Percentiles rank a stretch among this genome's conserved stretches.
Conservation (phyloP, 208 protist genomes). For the Crithidia fasciculata region DNA sequence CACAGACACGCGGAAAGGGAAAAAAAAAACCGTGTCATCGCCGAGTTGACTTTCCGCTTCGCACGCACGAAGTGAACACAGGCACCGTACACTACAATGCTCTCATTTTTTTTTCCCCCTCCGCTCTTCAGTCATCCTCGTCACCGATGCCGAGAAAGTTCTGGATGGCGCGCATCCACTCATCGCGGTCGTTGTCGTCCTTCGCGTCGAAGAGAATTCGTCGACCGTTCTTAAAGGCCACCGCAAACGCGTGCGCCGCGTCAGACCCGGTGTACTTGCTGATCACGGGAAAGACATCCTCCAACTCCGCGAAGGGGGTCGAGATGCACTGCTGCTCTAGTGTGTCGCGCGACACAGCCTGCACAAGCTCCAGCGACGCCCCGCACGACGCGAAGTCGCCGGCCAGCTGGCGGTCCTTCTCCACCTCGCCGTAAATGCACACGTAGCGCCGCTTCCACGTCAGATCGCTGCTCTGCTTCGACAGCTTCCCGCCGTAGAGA, state of each 20-base stretch:
- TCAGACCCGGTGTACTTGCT: conserved; percentile 80
- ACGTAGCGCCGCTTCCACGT: conserved; percentile 78
- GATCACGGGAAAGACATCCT: conserved; percentile 77
- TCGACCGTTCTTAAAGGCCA: conserved; percentile 77
- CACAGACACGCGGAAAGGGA: no score
- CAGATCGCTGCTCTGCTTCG: conserved; percentile 77
- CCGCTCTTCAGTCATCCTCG: conserved; percentile 33
- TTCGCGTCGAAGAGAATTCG: conserved; percentile 69
- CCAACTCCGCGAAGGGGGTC: conserved; percentile 66
- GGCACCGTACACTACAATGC: background rate
- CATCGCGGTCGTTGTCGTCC: conserved; percentile 51
- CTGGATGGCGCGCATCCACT: conserved; percentile 83
- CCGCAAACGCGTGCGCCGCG: conserved; percentile 66
- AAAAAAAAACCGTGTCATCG: no score
- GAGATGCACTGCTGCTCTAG: conserved; percentile 79
- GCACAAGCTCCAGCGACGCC: conserved; percentile 54
- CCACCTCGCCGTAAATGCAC: conserved; percentile 68
- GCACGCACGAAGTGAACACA: background rate
- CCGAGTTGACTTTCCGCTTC: no score
- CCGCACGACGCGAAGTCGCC: conserved; percentile 58
- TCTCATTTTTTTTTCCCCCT: background rate
- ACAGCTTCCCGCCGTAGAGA: conserved; percentile 55
- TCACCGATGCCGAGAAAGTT: conserved; percentile 74
- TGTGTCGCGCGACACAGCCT: conserved; percentile 71
- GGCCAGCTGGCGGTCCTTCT: conserved; percentile 38